These are phyloP conservation scores for Pulveroboletus sp. DNA, from an alignment of 768 basidiomycete species.

Conservation along the genomic window DNA sequence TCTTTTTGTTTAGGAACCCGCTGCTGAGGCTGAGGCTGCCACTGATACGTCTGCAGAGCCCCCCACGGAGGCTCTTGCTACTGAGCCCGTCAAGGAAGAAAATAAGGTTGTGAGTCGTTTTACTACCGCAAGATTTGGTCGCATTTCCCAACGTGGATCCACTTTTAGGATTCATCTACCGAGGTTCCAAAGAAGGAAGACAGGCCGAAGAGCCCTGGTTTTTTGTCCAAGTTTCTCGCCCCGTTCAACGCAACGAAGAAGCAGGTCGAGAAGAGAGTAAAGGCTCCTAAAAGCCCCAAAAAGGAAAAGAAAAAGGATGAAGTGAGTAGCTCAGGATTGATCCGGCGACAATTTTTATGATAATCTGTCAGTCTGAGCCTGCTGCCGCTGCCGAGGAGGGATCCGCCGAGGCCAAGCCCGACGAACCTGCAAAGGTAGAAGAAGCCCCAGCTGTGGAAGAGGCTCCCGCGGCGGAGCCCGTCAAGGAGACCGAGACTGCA, in stretches of 20 bases:
- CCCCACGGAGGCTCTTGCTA: constrained; percentile 28
- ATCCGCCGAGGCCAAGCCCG: constrained; percentile 23
- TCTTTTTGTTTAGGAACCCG: constrained; percentile 32
- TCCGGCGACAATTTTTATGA: neutral
- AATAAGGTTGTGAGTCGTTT: constrained; percentile 34
- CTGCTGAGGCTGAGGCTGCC: constrained; percentile 29
- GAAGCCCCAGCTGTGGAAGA: constrained; percentile 35
- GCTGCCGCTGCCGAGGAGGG: constrained; percentile 33
- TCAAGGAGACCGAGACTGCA: constrained; percentile 60
- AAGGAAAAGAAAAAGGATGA: constrained; percentile 81
- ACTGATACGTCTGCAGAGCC: constrained; percentile 21
- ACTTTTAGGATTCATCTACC: constrained; percentile 38
- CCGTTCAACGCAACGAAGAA: constrained; percentile 60
- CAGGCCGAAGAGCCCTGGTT: constrained; percentile 71
- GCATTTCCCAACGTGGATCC: constrained; percentile 17
- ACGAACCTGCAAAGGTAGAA: constrained; percentile 39
- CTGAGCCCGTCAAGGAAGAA: constrained; percentile 40
- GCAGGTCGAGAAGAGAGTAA: constrained; percentile 55
- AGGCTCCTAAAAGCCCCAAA: constrained; percentile 70
- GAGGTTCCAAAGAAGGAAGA: constrained; percentile 65
- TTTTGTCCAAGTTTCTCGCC: constrained; percentile 75
- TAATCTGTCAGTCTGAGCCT: constrained; percentile 27
- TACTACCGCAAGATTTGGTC: constrained; percentile 15
- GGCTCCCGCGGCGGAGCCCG: constrained; percentile 45
- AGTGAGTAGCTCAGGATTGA: constrained; percentile 32